Evolutionary conservation across 2,329 filamentous ascomycete species (phyloP), one percentile per base, ranked within the genome.

Genomic region (Didymella exigua): DNA sequence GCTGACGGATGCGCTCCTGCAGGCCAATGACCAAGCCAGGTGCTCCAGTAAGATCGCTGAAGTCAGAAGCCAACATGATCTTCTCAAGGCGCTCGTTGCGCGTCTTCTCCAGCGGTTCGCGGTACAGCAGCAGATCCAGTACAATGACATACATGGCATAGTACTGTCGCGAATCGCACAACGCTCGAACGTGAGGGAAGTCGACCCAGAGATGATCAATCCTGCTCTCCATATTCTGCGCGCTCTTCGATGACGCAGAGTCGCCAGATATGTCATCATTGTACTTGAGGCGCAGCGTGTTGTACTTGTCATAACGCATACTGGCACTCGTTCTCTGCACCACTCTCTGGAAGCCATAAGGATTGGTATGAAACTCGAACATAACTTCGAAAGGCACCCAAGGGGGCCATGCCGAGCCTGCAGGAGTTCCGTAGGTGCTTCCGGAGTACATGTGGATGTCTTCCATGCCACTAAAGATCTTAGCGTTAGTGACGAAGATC

Each of bases 331-430:
- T 99, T 74, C 96, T 93, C 73, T 98, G 91, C 10, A 99, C 93
- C 26, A 99, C 93, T 56, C 95, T 87, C 73, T 93, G 93, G 81
- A 99, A 99, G n/a, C 96, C 95, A 69, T 96, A 96, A 0, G 95
- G 93, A 73, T 96, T 93, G 5, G 89, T 84, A 61, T 93, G 82
- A 75, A 97, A 99, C 75, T 98, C 93, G 68, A 96, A 97, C 89
- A 99, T 97, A 66, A 96, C 91, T 76, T 99, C 95, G 79, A 99
- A 89, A 0, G 95, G 95, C 41, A 98, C 91, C 95, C 95, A 99
- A 0, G 95, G 95, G 10, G 95, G 95, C 95, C 96, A 99, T 14
- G 90, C 87, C 3, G 92, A 91, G 9, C 91, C 91, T 30, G 85
- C 83, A 34, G 90, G 86, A 26, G 92, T 89, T 31, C 96, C 96